Conservation (phyloP, 176 grass and related monocot species). For the Musa schizocarpa region DNA sequence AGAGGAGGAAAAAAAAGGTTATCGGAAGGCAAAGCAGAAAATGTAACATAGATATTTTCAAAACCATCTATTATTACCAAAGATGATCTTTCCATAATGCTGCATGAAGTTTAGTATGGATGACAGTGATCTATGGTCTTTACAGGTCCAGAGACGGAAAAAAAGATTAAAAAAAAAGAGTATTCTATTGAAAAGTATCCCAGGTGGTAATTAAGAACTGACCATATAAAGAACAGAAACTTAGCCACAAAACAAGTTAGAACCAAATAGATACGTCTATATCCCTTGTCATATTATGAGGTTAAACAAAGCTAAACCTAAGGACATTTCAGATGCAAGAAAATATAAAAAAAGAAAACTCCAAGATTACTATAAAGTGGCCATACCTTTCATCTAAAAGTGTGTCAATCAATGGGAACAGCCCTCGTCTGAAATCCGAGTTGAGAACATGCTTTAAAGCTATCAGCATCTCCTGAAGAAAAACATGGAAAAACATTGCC, state of each 20-base stretch:
- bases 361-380: neutral
- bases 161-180: neutral
- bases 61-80: too few relatives aligned
- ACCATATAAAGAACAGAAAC: neutral
- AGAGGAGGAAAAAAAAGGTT: too few relatives aligned
- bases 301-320: neutral
- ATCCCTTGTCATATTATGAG: neutral
- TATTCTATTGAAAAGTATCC: too few relatives aligned
- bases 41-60: too few relatives aligned
- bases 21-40: too few relatives aligned
- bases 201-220: too few relatives aligned
- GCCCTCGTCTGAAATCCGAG: slow-evolving; percentile 75
- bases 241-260: neutral
- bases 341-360: neutral
- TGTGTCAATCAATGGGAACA: slow-evolving; percentile 95
- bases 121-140: neutral
- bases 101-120: neutral
- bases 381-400: slow-evolving; percentile 95
- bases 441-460: slow-evolving; percentile 94
- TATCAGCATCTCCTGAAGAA: slow-evolving; percentile 77
- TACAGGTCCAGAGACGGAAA: neutral
- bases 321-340: neutral
- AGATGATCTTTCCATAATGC: neutral
- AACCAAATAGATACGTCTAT: neutral
- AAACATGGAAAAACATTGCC: slow-evolving; percentile 9